Evolutionary conservation across 2,329 filamentous ascomycete species (phyloP), one percentile per base, ranked within the genome.

Genomic region (Venturia nashicola): DNA sequence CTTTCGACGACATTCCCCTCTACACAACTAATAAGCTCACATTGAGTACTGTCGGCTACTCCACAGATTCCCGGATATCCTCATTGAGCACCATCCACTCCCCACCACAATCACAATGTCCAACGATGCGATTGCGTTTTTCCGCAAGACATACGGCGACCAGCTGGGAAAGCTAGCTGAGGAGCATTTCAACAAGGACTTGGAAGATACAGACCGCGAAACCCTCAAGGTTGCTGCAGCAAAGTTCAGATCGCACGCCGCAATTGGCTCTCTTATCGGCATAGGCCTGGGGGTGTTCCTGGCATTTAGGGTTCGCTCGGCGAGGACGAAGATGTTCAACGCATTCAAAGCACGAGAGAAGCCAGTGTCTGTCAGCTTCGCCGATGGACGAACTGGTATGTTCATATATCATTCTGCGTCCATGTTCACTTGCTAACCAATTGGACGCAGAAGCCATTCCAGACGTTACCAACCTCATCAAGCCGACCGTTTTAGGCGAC

Each of bases 351-450:
- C 84, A 0, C 74, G 79, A 61, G 83, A 88, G 70, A 83, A 82
- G 71, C 86, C 86, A 0, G 82, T 80, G 0, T 78, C 84, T 62
- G 79, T 89, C 6, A 74, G 81, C 16, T 89, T 89, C 71, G 80
- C 82, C 0, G 80, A 82, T 67, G 86, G 86, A 0, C 76, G 84
- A 20, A 80, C 79, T 61, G 80, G 83, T 84, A 71, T 46, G 55
- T 40, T 18, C n/a, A 36, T 32, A 3, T 11, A 46, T 8, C 3
- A 12, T 20, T 39, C n/a, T 9, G 16, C 4, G 4, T 4, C 7
- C 2, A 42, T 5, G 7, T 11, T 39, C 18, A 32, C 11, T 6
- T 61, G 36, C 44, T 63, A 54, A 62, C 14, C 42, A 6, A 48
- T 44, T 46, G 54, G 54, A 23, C 11, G 20, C 68, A 84, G 85